A percentile compares a stretch with the other conserved stretches of the same genome.
phyloP scores from a whole-genome alignment of 2,329 filamentous ascomycete species.

The Cytospora piceicola region DNA sequence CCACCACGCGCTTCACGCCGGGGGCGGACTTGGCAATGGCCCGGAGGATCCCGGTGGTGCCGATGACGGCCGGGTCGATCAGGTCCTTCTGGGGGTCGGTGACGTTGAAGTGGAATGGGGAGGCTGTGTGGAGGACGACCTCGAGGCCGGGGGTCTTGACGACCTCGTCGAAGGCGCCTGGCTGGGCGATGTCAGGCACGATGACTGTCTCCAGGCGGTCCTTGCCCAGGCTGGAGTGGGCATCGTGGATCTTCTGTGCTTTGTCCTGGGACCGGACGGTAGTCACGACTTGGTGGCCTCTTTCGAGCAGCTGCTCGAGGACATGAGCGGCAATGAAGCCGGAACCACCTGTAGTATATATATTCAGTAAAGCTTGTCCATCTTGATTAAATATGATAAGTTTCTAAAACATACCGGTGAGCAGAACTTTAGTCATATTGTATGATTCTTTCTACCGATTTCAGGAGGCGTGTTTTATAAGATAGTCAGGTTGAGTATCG shows the following conservation, averaged over 20 bases:
- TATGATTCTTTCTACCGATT: neutral
- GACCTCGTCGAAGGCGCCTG: conserved; percentile 73
- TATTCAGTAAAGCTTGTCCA: neutral
- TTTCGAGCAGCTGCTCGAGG: conserved; percentile 56
- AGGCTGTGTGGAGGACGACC: conserved; percentile 64
- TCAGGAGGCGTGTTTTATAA: neutral
- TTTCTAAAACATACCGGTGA: conserved; percentile 45
- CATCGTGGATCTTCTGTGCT: conserved; percentile 54
- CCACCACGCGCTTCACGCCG: conserved; percentile 70
- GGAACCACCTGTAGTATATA: conserved; percentile 47
- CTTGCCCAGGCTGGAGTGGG: conserved; percentile 47
- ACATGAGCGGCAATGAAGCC: conserved; percentile 60
- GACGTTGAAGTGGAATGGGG: conserved; percentile 60
- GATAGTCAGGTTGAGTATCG: neutral
- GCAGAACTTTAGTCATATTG: conserved; percentile 52
- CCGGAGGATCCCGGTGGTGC: conserved; percentile 71
- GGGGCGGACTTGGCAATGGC: conserved; percentile 65
- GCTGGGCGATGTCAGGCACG: conserved; percentile 76
- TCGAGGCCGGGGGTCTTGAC: conserved; percentile 54
- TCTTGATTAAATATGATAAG: neutral
- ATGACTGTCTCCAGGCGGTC: conserved; percentile 58
- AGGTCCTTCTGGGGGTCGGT: conserved; percentile 57
- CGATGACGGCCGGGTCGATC: conserved; percentile 60
- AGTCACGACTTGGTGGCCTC: conserved; percentile 57
- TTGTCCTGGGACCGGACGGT: conserved; percentile 61